A percentile compares a stretch with the other conserved stretches of the same genome.
phyloP scores from a whole-genome alignment of 306 rosid species.

The Leucaena leucocephala region DNA sequence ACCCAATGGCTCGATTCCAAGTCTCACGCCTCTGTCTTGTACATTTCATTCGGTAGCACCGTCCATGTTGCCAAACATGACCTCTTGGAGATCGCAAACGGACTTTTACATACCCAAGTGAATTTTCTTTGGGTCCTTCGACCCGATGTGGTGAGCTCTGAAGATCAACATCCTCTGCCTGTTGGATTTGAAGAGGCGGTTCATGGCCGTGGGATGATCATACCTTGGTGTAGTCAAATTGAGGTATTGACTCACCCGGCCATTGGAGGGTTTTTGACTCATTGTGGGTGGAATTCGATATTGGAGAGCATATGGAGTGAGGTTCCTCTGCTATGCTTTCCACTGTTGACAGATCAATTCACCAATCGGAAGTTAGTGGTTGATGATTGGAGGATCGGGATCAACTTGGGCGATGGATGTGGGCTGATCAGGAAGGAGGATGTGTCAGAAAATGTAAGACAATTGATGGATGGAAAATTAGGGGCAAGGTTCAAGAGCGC shows the following conservation, averaged over 20 bases:
- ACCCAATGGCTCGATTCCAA: conserved; percentile 63
- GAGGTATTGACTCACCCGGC: conserved; percentile 57
- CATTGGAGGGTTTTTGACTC: conserved; percentile 60
- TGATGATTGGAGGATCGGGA: conserved; percentile 66
- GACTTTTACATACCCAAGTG: conserved; percentile 51
- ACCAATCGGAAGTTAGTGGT: conserved; percentile 65
- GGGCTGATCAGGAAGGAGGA: conserved; percentile 26
- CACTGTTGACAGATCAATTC: conserved; percentile 62
- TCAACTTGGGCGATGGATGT: conserved; percentile 36
- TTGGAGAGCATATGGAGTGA: conserved; percentile 61
- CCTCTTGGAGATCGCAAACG: conserved; percentile 49
- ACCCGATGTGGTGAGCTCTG: conserved; percentile 57
- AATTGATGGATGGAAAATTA: conserved; percentile 48
- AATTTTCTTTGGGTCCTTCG: conserved; percentile 59
- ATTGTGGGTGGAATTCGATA: conserved; percentile 74
- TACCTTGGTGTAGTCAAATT: conserved; percentile 66
- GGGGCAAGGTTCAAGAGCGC: conserved; percentile 41
- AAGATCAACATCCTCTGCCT: conserved; percentile 50
- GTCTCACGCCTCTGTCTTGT: conserved; percentile 57
- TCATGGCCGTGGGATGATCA: conserved; percentile 44
- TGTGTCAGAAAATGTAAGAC: conserved; percentile 44
- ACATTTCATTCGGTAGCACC: conserved; percentile 68
- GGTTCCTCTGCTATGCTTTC: conserved; percentile 60
- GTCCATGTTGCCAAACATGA: conserved; percentile 52
- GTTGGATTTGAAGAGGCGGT: conserved; percentile 44